phyloP scores from a whole-genome alignment of 306 rosid species.

The Prunus kanzakura region DNA sequence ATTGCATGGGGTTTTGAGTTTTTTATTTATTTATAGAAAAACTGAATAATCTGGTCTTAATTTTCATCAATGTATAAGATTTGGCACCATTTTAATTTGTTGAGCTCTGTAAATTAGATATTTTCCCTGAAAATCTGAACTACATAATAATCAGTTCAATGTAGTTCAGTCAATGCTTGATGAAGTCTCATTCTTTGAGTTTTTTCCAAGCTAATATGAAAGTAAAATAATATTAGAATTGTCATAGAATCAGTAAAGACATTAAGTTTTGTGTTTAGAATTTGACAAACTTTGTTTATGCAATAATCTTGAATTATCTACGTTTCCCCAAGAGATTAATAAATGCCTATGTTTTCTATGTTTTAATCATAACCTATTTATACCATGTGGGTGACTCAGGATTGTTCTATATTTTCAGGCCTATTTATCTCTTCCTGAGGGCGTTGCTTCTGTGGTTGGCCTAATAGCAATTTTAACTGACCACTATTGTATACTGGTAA shows the following conservation, averaged over 20 bases:
- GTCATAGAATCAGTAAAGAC: background rate
- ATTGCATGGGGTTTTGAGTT: background rate
- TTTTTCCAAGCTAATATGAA: background rate
- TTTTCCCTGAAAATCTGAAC: background rate
- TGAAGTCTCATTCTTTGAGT: background rate
- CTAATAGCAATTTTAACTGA: conserved; percentile 92
- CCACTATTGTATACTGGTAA: conserved; percentile 80
- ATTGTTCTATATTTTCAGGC: conserved; percentile 59
- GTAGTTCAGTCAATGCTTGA: background rate
- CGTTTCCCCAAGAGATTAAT: background rate
- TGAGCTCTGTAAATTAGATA: background rate
- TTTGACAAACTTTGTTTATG: background rate
- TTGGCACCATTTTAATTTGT: background rate
- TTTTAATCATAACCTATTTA: conserved; percentile 14
- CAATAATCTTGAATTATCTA: background rate
- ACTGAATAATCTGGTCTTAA: background rate
- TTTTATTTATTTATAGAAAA: background rate
- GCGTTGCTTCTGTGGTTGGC: conserved; percentile 95
- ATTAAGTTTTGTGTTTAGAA: background rate
- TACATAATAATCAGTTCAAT: background rate
- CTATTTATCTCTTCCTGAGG: conserved; percentile 97
- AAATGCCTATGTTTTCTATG: background rate
- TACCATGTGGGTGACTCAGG: conserved; percentile 23
- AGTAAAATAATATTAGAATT: background rate
- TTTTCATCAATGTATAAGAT: background rate